Percentiles rank a stretch among this genome's conserved stretches.
These are phyloP conservation scores for Naganishia friedmannii DNA, from an alignment of 768 basidiomycete genomes.

Conservation along the genomic window DNA sequence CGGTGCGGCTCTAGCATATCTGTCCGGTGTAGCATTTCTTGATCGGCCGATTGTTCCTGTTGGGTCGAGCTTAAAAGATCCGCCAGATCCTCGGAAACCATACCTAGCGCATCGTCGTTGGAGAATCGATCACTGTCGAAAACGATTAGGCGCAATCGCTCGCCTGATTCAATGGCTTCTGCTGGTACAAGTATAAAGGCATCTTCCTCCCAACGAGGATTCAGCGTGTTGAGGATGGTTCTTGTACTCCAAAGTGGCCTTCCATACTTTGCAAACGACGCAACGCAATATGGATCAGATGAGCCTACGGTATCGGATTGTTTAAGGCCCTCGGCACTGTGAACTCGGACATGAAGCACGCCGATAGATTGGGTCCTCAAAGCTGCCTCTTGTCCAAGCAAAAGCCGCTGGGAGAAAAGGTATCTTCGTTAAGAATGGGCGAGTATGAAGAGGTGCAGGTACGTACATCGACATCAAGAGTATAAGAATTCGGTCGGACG, in stretches of 20 bases:
- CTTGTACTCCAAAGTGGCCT: conserved; percentile 50
- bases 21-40: conserved; percentile 28
- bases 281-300: conserved; percentile 51
- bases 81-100: conserved; percentile 49
- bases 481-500: conserved; percentile 49
- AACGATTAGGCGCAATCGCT: conserved; percentile 43
- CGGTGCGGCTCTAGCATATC: conserved; percentile 37
- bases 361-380: conserved; percentile 46
- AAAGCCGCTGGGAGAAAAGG: conserved; percentile 35
- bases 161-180: conserved; percentile 50
- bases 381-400: conserved; percentile 47
- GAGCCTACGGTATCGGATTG: conserved; percentile 47
- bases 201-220: conserved; percentile 52
- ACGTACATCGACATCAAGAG: conserved; percentile 49
- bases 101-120: conserved; percentile 49
- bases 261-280: conserved; percentile 47
- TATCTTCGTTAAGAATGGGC: background rate
- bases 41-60: conserved; percentile 7
- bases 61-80: conserved; percentile 38
- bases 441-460: background rate
- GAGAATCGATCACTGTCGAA: conserved; percentile 51
- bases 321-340: conserved; percentile 43
- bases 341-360: conserved; percentile 47
- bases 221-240: conserved; percentile 45
- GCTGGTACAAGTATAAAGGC: conserved; percentile 47